These are phyloP conservation scores for Mycosphaerella sp. DNA, from an alignment of 2,329 filamentous ascomycete species.

Conservation along the genomic window DNA sequence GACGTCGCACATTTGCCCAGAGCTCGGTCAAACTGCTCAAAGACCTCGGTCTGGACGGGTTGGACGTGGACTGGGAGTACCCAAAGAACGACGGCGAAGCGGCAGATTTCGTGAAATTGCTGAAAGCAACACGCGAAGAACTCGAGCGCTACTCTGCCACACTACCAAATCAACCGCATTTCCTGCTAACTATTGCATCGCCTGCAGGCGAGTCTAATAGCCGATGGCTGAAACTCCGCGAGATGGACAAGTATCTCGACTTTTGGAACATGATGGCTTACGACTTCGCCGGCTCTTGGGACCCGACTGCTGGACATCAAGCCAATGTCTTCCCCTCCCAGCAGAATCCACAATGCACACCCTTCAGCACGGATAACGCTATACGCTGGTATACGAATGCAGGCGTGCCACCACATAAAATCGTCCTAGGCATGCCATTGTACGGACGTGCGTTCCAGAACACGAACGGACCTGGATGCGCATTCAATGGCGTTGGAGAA, in stretches of 20 bases:
- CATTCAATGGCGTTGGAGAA: conserved; percentile 65
- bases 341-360: conserved; percentile 58
- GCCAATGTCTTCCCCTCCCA: conserved; percentile 64
- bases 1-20: conserved; percentile 60
- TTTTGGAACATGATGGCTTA: conserved; percentile 50
- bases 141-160: conserved; percentile 38
- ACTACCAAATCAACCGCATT: conserved; percentile 34
- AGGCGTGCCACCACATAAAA: conserved; percentile 59
- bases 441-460: conserved; percentile 81
- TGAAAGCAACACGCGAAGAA: conserved; percentile 35
- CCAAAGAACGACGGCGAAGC: conserved; percentile 39
- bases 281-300: conserved; percentile 70
- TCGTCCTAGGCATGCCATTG: conserved; percentile 85
- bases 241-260: conserved; percentile 41
- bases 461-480: conserved; percentile 65
- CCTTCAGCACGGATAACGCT: conserved; percentile 68
- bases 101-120: conserved; percentile 35
- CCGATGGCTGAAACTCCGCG: conserved; percentile 36
- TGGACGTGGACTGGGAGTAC: conserved; percentile 48
- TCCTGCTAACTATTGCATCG: conserved; percentile 41
- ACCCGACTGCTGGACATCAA: conserved; percentile 64
- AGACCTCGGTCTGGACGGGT: conserved; percentile 63
- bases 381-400: conserved; percentile 61
- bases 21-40: conserved; percentile 69
- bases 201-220: conserved; percentile 41